phyloP scores from a whole-genome alignment of 352 stramenopile species.

The Phytopythium montanum region DNA sequence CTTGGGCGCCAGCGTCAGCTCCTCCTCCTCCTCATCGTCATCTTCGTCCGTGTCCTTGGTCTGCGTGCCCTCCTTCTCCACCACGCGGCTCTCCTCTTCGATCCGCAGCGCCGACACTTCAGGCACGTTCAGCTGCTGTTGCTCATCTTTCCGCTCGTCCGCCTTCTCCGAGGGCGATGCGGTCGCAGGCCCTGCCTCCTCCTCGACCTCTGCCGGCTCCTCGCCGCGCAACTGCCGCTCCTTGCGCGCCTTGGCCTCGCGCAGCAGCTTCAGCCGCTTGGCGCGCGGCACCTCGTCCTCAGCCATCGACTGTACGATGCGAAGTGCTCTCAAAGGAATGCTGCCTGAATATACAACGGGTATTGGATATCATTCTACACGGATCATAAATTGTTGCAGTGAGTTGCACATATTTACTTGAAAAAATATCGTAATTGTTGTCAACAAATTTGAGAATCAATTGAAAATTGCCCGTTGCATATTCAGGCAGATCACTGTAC shows the following conservation, averaged over 20 bases:
- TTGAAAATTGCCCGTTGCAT: too few relatives aligned
- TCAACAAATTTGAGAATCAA: too few relatives aligned
- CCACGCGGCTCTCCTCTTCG: slow-evolving; percentile 17
- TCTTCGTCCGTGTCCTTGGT: slow-evolving; percentile 31
- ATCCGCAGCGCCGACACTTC: slow-evolving; percentile 7
- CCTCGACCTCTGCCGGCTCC: slow-evolving; percentile 10
- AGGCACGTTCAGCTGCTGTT: slow-evolving; percentile 12
- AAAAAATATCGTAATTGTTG: too few relatives aligned
- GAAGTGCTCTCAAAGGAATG: too few relatives aligned
- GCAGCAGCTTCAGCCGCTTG: slow-evolving; percentile 83
- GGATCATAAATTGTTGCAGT: too few relatives aligned
- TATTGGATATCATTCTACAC: too few relatives aligned
- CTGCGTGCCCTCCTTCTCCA: slow-evolving; percentile 29
- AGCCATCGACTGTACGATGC: too few relatives aligned
- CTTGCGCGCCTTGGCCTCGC: slow-evolving; percentile 80
- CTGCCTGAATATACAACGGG: too few relatives aligned
- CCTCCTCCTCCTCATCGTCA: slow-evolving; percentile 57
- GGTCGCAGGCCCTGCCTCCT: slow-evolving; percentile 7
- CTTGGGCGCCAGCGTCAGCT: slow-evolving; percentile 76
- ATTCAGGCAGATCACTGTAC: too few relatives aligned
- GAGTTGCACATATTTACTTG: too few relatives aligned
- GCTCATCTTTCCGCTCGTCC: background rate
- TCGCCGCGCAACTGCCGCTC: slow-evolving; percentile 38
- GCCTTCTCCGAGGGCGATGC: slow-evolving; percentile 13
- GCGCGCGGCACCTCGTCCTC: slow-evolving; percentile 63